phyloP scores from a whole-genome alignment of 805 yeast genomes.

The Kazachstania psychrophila region DNA sequence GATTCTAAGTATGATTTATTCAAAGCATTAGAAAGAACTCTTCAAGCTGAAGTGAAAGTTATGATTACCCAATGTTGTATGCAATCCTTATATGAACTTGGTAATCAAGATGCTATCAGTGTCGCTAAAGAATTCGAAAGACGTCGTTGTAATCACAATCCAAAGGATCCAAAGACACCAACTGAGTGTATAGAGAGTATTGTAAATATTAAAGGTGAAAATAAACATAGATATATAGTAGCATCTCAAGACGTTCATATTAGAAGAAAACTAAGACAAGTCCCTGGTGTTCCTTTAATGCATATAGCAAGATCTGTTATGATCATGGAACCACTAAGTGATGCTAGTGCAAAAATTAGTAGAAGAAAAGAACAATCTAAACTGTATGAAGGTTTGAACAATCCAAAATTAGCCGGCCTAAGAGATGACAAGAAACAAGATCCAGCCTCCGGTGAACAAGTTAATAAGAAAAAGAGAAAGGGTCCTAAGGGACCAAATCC shows the following conservation, averaged over 20 bases:
- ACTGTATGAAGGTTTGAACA: slow-evolving; percentile 71
- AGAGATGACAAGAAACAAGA: slow-evolving; percentile 17
- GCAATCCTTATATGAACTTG: slow-evolving; percentile 66
- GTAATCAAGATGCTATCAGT: slow-evolving; percentile 67
- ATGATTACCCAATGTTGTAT: slow-evolving; percentile 96
- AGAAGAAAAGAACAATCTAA: slow-evolving; percentile 52
- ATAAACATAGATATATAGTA: slow-evolving; percentile 84
- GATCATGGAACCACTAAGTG: slow-evolving; percentile 90
- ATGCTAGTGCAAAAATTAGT: slow-evolving; percentile 49
- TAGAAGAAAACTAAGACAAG: slow-evolving; percentile 55
- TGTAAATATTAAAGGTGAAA: slow-evolving; percentile 60
- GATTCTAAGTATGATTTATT: slow-evolving; percentile 65
- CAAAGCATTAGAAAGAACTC: slow-evolving; percentile 69
- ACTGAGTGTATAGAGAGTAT: slow-evolving; percentile 68
- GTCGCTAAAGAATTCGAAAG: slow-evolving; percentile 80
- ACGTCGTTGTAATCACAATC: slow-evolving; percentile 83
- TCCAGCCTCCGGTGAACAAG: slow-evolving; percentile 20
- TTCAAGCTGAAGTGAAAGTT: slow-evolving; percentile 79
- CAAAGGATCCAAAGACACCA: slow-evolving; percentile 51
- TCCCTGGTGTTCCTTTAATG: slow-evolving; percentile 86
- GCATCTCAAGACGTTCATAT: slow-evolving; percentile 73
- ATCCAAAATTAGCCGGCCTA: slow-evolving; percentile 43
- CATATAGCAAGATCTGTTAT: slow-evolving; percentile 86
- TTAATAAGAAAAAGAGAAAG: slow-evolving; percentile 42
- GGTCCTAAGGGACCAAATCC: slow-evolving; percentile 88